phyloP scores from a whole-genome alignment of 306 rosid species.

The Cicer judaicum region DNA sequence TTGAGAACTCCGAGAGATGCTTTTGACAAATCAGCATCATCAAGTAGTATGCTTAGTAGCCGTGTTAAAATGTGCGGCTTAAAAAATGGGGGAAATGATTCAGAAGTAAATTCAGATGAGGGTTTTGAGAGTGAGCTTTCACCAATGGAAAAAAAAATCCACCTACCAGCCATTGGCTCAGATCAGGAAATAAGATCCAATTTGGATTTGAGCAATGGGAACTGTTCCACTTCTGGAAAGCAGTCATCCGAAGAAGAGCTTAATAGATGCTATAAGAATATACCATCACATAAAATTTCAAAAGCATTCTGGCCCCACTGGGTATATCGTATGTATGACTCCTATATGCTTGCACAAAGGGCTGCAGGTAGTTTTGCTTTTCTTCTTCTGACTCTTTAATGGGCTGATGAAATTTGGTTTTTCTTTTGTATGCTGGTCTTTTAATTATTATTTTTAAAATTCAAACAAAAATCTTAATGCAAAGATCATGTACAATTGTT shows the following conservation, averaged over 20 bases:
- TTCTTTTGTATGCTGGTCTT: constrained; percentile 23
- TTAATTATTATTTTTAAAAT: constrained; percentile 38
- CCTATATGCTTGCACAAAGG: constrained; percentile 84
- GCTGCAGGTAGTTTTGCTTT: constrained; percentile 73
- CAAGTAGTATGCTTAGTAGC: constrained; percentile 32
- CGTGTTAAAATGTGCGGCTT: constrained; percentile 45
- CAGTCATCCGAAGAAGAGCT: constrained; percentile 52
- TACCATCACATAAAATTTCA: constrained; percentile 56
- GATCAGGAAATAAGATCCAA: constrained; percentile 53
- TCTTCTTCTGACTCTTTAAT: constrained; percentile 24
- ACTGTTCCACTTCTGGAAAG: constrained; percentile 58
- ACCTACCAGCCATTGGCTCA: constrained; percentile 57
- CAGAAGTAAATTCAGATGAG: constrained; percentile 69
- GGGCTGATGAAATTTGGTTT: constrained; percentile 22
- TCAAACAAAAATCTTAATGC: constrained; percentile 12
- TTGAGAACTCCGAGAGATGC: constrained; percentile 77
- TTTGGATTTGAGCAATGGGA: constrained; percentile 48
- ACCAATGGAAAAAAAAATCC: constrained; percentile 62
- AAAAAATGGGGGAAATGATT: constrained; percentile 55
- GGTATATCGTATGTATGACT: constrained; percentile 89
- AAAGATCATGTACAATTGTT: constrained; percentile 18
- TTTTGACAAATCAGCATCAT: constrained; percentile 61
- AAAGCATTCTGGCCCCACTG: constrained; percentile 84
- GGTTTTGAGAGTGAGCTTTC: constrained; percentile 78
- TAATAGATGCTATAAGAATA: constrained; percentile 46